Evolutionary conservation across 495 filamentous ascomycete genomes (phyloP).

Genomic region (Letharia columbiana): DNA sequence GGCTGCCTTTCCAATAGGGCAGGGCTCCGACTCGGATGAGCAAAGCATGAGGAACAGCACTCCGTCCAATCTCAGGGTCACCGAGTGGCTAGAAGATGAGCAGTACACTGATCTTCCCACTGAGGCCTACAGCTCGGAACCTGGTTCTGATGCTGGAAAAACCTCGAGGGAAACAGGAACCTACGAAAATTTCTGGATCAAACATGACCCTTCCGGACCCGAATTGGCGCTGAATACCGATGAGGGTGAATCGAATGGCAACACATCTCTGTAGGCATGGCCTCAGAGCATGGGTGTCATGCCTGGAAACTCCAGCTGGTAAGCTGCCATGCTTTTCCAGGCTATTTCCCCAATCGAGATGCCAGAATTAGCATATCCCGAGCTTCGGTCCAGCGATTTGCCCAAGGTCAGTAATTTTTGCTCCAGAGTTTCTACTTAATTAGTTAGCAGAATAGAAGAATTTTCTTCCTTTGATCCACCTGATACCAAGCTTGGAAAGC

Average conservation of each 20-base stretch:
- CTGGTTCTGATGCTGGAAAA: background rate
- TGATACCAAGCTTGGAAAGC: background rate
- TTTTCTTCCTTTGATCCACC: background rate
- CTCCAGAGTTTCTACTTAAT: background rate
- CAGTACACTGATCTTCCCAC: background rate
- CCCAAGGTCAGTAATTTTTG: background rate
- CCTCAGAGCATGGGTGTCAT: background rate
- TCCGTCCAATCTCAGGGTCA: conserved; percentile 4
- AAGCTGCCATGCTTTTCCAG: background rate
- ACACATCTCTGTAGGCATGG: background rate
- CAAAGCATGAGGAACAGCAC: conserved; percentile 2
- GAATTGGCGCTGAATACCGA: background rate
- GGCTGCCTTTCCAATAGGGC: background rate
- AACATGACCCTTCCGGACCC: background rate
- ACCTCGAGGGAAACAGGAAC: background rate
- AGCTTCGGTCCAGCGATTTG: background rate
- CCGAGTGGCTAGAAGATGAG: conserved; percentile 1
- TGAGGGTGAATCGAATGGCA: background rate
- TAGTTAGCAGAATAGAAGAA: background rate
- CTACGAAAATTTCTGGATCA: conserved; percentile 9
- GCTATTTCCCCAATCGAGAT: background rate
- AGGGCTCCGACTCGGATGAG: background rate
- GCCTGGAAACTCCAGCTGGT: background rate
- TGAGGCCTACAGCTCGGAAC: conserved; percentile 1
- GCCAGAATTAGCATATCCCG: too few relatives aligned